phyloP scores from a whole-genome alignment of 805 yeast genomes.

The Blastobotrys peoriensis region DNA sequence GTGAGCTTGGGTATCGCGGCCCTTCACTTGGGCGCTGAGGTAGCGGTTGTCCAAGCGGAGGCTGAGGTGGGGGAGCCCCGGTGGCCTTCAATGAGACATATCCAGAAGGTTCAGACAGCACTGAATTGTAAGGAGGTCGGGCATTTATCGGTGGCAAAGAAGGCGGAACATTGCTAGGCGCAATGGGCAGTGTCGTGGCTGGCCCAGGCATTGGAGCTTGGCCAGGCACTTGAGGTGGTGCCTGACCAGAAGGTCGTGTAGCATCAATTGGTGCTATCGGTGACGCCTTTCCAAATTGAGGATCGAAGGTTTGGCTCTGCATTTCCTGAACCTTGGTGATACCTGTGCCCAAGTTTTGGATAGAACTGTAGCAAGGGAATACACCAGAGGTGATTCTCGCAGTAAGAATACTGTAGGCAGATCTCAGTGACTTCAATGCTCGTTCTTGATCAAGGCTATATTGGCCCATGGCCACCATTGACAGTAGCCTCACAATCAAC shows the following conservation, averaged over 20 bases:
- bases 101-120: neutral
- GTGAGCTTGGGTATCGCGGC: too few relatives aligned
- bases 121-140: neutral
- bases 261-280: neutral
- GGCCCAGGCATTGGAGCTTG: neutral
- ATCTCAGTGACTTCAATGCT: conserved; percentile 4
- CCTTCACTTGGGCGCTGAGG: too few relatives aligned
- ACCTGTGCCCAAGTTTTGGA: conserved; percentile 14
- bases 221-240: neutral
- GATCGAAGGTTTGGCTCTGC: neutral
- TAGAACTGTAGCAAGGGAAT: conserved; percentile 16
- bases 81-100: neutral
- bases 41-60: too few relatives aligned
- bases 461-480: conserved; percentile 8
- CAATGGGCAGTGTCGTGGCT: neutral
- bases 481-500: conserved; percentile 17
- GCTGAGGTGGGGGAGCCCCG: neutral
- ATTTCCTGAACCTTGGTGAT: conserved; percentile 8
- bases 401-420: conserved; percentile 9
- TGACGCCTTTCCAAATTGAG: neutral
- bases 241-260: neutral
- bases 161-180: neutral
- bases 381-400: conserved; percentile 7
- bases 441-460: conserved; percentile 7
- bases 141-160: too few relatives aligned